These are phyloP conservation scores for Fusarium camptoceras DNA, from an alignment of 2,329 filamentous ascomycete genomes.

Conservation along the genomic window DNA sequence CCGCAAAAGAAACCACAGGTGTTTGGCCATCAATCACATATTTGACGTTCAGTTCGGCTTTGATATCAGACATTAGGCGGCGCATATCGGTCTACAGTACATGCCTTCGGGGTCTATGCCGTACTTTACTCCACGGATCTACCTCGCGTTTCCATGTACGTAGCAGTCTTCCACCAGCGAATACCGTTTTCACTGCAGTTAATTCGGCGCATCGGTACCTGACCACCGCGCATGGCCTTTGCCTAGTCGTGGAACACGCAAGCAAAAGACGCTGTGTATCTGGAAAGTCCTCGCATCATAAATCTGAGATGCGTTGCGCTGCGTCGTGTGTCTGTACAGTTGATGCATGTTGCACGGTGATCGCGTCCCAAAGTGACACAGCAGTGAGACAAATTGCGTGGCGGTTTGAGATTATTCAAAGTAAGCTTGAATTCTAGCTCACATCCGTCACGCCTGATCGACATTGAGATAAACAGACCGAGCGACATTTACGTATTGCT, in stretches of 20 bases:
- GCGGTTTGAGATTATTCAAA: conserved; percentile 45
- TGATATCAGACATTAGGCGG: conserved; percentile 5
- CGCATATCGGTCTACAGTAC: conserved; percentile 19
- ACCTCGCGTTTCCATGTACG: background rate
- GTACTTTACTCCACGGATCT: conserved; percentile 18
- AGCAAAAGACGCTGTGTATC: conserved; percentile 27
- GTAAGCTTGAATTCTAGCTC: conserved; percentile 47
- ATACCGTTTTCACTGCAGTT: background rate
- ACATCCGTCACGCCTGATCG: conserved; percentile 35
- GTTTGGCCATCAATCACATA: conserved; percentile 1
- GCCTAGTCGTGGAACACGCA: conserved; percentile 23
- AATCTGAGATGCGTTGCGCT: conserved; percentile 16
- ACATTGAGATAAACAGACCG: conserved; percentile 28
- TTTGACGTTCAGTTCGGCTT: conserved; percentile 11
- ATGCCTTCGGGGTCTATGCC: background rate
- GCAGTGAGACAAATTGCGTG: conserved; percentile 44
- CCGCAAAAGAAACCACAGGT: conserved; percentile 20
- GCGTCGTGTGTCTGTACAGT: conserved; percentile 4
- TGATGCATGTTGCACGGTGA: conserved; percentile 2
- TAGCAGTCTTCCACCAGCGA: background rate
- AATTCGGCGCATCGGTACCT: background rate
- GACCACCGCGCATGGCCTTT: conserved; percentile 4
- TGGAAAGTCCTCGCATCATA: conserved; percentile 4
- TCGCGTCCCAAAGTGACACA: conserved; percentile 33
- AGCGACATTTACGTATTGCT: conserved; percentile 26